These are phyloP conservation scores for Metschnikowia similis DNA, from an alignment of 805 yeast genomes.

Conservation along the genomic window DNA sequence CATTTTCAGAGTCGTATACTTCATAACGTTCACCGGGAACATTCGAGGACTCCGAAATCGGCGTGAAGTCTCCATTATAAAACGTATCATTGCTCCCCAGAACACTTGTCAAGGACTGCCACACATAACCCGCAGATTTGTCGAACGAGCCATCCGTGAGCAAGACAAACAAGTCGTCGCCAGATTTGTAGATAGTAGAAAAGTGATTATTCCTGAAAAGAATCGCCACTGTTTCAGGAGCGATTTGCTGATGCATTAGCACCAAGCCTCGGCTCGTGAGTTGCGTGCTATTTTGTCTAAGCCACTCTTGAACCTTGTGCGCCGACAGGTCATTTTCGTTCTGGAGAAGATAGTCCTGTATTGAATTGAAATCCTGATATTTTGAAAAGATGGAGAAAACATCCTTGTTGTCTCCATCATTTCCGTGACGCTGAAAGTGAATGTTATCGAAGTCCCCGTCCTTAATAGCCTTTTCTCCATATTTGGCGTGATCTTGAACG, in stretches of 20 bases:
- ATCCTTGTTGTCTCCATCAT: constrained; percentile 17
- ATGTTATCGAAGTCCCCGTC: no score
- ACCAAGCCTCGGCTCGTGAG: constrained; percentile 65
- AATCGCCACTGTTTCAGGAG: constrained; percentile 55
- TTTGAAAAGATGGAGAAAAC: constrained; percentile 16
- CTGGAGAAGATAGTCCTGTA: constrained; percentile 51
- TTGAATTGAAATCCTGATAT: constrained; percentile 43
- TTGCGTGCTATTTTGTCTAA: constrained; percentile 67
- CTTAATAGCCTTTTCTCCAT: no score
- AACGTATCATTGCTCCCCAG: constrained; percentile 68
- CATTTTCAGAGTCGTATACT: constrained; percentile 3
- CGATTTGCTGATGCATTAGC: constrained; percentile 41
- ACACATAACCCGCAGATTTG: constrained; percentile 46
- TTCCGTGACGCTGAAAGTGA: background rate
- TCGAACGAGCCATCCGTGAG: constrained; percentile 72
- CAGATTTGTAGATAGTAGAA: constrained; percentile 58
- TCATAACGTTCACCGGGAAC: constrained; percentile 5
- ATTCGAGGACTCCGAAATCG: constrained; percentile 29
- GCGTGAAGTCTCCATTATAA: constrained; percentile 61
- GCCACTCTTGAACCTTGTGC: constrained; percentile 28
- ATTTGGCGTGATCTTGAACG: no score
- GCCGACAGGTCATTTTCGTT: constrained; percentile 13
- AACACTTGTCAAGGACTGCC: constrained; percentile 73
- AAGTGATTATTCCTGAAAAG: constrained; percentile 91
- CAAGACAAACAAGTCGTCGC: constrained; percentile 51